Percentiles rank a stretch among this genome's conserved stretches.
These are phyloP conservation scores for Warburgia ugandensis DNA, from an alignment of 164 flowering plant genomes.

Conservation along the genomic window DNA sequence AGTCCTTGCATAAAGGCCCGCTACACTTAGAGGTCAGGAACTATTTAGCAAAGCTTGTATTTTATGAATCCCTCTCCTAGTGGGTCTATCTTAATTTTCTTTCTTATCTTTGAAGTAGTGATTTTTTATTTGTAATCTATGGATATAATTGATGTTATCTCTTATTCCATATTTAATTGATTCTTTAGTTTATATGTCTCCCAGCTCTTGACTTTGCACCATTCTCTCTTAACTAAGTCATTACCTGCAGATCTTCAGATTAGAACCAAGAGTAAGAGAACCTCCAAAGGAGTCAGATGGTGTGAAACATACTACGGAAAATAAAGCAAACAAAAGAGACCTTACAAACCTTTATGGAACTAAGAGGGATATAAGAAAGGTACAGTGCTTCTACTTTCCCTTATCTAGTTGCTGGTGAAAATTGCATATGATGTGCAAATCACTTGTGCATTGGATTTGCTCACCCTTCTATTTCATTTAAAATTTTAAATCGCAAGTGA, in stretches of 20 bases:
- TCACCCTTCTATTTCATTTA: no score
- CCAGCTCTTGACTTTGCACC: not conserved
- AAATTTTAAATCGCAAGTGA: no score
- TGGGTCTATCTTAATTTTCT: not conserved
- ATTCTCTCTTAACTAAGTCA: not conserved
- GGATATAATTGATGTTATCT: not conserved
- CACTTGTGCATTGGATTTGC: no score
- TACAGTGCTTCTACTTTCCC: slow-evolving; percentile 9
- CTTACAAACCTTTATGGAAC: slow-evolving; percentile 41
- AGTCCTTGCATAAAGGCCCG: no score
- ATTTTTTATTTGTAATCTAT: not conserved
- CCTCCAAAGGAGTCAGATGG: slow-evolving; percentile 14
- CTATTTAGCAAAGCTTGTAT: no score
- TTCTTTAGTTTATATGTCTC: not conserved
- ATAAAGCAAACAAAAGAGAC: slow-evolving; percentile 16
- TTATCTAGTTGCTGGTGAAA: not conserved
- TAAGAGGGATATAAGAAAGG: slow-evolving; percentile 36
- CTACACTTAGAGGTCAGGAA: no score
- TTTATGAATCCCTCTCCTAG: no score
- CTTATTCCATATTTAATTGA: not conserved
- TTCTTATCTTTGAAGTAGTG: not conserved
- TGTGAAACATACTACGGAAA: slow-evolving; percentile 21
- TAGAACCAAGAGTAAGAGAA: slow-evolving; percentile 52
- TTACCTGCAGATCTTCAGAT: slow-evolving; percentile 57
- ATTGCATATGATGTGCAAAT: not conserved